phyloP scores from a whole-genome alignment of 805 yeast species.

The Pichia exigua region DNA sequence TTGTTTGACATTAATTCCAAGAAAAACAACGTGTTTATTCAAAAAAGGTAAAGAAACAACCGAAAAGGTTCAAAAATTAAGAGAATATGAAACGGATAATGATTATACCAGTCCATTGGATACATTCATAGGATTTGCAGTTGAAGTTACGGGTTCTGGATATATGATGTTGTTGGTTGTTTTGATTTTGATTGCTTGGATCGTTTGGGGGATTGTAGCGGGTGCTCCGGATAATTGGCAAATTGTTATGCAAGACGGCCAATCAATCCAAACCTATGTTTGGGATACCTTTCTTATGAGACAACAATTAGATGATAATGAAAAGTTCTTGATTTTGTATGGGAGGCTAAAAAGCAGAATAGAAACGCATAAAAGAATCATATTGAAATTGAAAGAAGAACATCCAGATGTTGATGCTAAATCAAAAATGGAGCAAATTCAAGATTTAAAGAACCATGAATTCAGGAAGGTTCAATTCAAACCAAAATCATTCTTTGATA shows the following conservation, averaged over 20 bases:
- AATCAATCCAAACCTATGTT: slow-evolving; percentile 32
- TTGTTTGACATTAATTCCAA: not conserved
- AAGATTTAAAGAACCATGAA: not conserved
- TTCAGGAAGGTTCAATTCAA: not conserved
- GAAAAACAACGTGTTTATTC: not conserved
- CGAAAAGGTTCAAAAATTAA: not conserved
- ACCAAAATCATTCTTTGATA: slow-evolving; percentile 26
- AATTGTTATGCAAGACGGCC: slow-evolving; percentile 35
- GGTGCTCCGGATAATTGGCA: slow-evolving; percentile 32
- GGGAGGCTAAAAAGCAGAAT: slow-evolving; percentile 27
- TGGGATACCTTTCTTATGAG: slow-evolving; percentile 36
- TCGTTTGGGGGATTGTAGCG: slow-evolving; percentile 20
- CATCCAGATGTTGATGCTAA: not conserved
- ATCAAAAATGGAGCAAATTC: not conserved
- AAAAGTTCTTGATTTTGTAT: slow-evolving; percentile 20
- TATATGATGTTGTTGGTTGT: slow-evolving; percentile 22
- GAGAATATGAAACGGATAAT: slow-evolving; percentile 1
- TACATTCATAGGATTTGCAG: slow-evolving; percentile 6
- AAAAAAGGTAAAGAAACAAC: not conserved
- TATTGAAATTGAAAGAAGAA: not conserved
- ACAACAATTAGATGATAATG: slow-evolving; percentile 29
- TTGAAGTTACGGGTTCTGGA: slow-evolving; percentile 15
- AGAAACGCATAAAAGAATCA: slow-evolving; percentile 16
- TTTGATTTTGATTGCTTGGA: slow-evolving; percentile 16
- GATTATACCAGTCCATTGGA: slow-evolving; percentile 11